phyloP scores from a whole-genome alignment of 1,139 yeast genomes.

The Candida sanyaensis region DNA sequence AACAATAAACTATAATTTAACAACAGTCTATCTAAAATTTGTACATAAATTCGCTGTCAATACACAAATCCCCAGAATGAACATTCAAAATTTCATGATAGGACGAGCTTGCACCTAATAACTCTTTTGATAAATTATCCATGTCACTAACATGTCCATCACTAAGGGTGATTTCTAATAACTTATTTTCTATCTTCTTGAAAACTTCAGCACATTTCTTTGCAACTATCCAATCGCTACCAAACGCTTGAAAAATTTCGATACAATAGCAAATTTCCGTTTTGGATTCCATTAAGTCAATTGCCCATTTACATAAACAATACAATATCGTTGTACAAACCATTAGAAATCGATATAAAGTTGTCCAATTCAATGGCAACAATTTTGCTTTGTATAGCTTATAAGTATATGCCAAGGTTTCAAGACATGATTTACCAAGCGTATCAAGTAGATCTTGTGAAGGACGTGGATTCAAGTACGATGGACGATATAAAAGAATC shows the following conservation, averaged over 20 bases:
- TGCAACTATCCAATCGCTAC: slow-evolving; percentile 49
- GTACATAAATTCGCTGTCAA: slow-evolving; percentile 16
- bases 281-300: slow-evolving; percentile 44
- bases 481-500: slow-evolving; percentile 47
- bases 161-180: slow-evolving; percentile 37
- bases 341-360: slow-evolving; percentile 44
- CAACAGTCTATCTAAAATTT: slow-evolving; percentile 7
- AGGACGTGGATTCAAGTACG: slow-evolving; percentile 46
- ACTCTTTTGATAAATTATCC: slow-evolving; percentile 38
- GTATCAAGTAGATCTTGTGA: slow-evolving; percentile 32
- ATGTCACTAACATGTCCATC: slow-evolving; percentile 33
- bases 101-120: slow-evolving; percentile 44
- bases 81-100: slow-evolving; percentile 46
- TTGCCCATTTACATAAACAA: slow-evolving; percentile 46
- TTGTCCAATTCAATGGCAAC: slow-evolving; percentile 51
- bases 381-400: slow-evolving; percentile 40
- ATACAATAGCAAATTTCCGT: slow-evolving; percentile 45
- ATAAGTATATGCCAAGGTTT: slow-evolving; percentile 42
- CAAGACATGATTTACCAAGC: slow-evolving; percentile 41
- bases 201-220: slow-evolving; percentile 44
- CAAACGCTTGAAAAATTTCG: slow-evolving; percentile 46
- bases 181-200: slow-evolving; percentile 38
- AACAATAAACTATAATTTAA: neutral
- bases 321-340: slow-evolving; percentile 46
- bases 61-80: slow-evolving; percentile 38